Conservation (phyloP, 352 stramenopile species). For the Phytophthora megakarya region DNA sequence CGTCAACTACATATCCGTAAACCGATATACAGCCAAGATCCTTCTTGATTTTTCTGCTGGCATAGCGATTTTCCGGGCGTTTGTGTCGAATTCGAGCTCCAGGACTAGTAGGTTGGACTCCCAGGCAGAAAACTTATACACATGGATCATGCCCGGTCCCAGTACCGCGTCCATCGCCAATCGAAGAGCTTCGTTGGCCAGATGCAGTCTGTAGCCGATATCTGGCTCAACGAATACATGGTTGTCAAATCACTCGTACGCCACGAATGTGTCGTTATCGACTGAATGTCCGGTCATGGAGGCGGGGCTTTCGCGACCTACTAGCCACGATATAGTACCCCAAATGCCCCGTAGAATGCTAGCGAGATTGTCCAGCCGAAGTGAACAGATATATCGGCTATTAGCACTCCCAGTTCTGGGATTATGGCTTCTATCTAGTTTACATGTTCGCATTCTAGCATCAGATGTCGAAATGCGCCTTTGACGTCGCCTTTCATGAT, state of each 20-base stretch:
- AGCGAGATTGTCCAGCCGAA: constrained; percentile 1
- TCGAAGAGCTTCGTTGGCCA: no score
- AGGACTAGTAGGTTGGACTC: not conserved
- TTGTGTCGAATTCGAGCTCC: not conserved
- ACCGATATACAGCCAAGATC: no score
- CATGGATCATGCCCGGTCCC: not conserved
- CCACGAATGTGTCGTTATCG: not conserved
- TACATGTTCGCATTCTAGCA: no score
- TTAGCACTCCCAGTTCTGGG: no score
- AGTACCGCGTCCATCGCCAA: not conserved
- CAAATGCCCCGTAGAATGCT: not conserved
- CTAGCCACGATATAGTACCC: constrained; percentile 8
- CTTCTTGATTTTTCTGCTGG: not conserved
- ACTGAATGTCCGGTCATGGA: not conserved
- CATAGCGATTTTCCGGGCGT: not conserved
- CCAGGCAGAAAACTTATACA: not conserved
- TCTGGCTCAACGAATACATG: constrained; percentile 3
- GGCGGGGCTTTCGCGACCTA: constrained; percentile 4
- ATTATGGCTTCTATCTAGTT: no score
- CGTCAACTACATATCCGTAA: no score
- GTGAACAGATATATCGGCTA: not conserved
- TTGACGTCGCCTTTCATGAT: no score
- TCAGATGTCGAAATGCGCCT: no score
- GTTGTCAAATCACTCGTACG: constrained; percentile 15
- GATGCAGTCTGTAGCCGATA: not conserved